Percentiles rank a stretch among this genome's conserved stretches.
phyloP scores from a whole-genome alignment of 73 alveolate genomes.

The Stentor roeselii region DNA sequence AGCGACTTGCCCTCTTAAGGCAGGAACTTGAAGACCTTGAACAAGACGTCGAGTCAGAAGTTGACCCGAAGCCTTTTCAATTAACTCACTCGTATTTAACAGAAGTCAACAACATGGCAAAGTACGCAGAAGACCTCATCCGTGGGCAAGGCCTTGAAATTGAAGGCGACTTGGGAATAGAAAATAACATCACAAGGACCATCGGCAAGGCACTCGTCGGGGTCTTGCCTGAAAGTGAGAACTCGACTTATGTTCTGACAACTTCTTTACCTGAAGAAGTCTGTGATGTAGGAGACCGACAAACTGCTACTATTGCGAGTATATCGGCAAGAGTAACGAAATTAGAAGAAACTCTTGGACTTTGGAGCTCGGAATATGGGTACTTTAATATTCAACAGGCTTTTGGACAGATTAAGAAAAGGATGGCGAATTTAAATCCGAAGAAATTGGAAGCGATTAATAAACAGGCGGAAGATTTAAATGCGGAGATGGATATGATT shows the following conservation, averaged over 20 bases:
- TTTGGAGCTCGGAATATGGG: background rate
- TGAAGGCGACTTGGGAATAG: constrained; percentile 23
- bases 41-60: background rate
- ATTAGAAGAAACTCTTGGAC: constrained; percentile 6
- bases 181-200: background rate
- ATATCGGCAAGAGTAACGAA: background rate
- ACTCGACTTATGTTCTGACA: background rate
- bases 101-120: background rate
- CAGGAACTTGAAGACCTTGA: constrained; percentile 16
- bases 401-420: background rate
- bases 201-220: background rate
- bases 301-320: background rate
- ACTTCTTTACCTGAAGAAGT: background rate
- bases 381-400: constrained; percentile 6
- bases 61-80: constrained; percentile 5
- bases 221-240: background rate
- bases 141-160: constrained; percentile 20
- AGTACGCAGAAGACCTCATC: background rate
- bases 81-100: background rate
- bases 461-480: constrained; percentile 11
- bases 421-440: constrained; percentile 2
- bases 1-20: constrained; percentile 6
- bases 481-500: constrained; percentile 20
- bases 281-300: background rate
- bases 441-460: background rate